A percentile compares a stretch with the other conserved stretches of the same genome.
Conservation (phyloP, 2,329 filamentous ascomycete species). For the Neurospora crassa region DNA sequence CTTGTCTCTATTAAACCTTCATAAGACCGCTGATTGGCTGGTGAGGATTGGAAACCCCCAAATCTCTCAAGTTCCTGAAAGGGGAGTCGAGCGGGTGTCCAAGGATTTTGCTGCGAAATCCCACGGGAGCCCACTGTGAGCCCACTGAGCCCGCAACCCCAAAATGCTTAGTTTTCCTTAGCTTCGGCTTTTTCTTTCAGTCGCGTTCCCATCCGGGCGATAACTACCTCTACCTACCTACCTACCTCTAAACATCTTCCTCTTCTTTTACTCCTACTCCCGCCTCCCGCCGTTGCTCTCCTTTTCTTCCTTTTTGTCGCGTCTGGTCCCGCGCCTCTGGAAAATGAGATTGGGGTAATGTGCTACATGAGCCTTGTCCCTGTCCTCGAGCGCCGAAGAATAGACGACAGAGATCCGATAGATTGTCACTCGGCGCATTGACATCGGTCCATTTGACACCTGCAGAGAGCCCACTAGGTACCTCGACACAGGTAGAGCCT, state of each 20-base stretch:
- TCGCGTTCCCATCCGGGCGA: neutral
- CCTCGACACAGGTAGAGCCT: neutral
- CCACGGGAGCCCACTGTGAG: neutral
- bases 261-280: neutral
- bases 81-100: neutral
- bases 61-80: neutral
- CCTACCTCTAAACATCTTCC: neutral
- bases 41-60: neutral
- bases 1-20: neutral
- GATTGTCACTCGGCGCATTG: neutral
- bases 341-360: neutral
- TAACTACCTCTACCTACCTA: too few relatives aligned
- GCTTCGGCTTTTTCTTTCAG: neutral
- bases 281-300: neutral
- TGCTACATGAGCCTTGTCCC: neutral
- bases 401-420: neutral
- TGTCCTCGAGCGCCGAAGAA: neutral
- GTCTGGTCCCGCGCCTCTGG: neutral
- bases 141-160: neutral
- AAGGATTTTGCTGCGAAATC: neutral
- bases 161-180: neutral
- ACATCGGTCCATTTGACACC: neutral
- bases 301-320: neutral
- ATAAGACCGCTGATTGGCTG: neutral
- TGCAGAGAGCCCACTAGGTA: neutral